Base-by-base conservation (phyloP, 805 yeast species). In the Metschnikowia koreensis region DNA sequence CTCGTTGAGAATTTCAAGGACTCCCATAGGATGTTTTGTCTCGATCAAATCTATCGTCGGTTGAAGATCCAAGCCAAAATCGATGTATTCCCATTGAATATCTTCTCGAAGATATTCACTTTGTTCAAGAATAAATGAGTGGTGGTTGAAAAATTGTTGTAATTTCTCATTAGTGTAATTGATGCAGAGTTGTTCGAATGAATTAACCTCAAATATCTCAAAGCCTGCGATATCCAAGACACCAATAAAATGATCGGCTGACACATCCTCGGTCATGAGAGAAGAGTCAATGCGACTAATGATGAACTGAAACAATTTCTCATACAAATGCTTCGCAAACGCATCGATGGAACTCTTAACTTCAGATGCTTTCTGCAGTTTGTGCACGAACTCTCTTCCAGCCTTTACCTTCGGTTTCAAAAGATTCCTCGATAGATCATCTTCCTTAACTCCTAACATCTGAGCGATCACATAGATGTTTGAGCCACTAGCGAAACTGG, bases 11-110 rank as follows among this genome's bases (percentile, higher is more conserved):
- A 92, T 78, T 11, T 96, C 86, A 51, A 94, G 81, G 13, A 94
- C 79, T 47, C 97, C 97, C 68, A 90, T 80, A 43, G 92, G 84
- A 55, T 79, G 75, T 63, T 60, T 71, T 66, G 84, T 80, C 69
- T 94, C 99, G 48, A 94, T 92, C 50, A 94, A 74, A 60, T 92
- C 96, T 46, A 94, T 94, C 0, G 99, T 93, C 27, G 96, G 96
- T 65, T 93, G 97, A 50, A 94, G 75, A 66, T 94, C 97, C 54
- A 86, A 87, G 13, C 99, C 99, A 70, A 91, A 94, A 66, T 94
- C 99, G 46, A 93, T 86, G 59, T 86, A 93, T 53, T 81, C 78
- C 86, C 86, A 81, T 55, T 79, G 79, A 43, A 81, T 81, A 47
- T 81, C 81, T 62, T 81, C 86, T 48, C 81, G 71, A 48, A 81